These are phyloP conservation scores for Chytridium lagenaria DNA, from an alignment of 371 early-diverging fungal genomes.

Conservation along the genomic window DNA sequence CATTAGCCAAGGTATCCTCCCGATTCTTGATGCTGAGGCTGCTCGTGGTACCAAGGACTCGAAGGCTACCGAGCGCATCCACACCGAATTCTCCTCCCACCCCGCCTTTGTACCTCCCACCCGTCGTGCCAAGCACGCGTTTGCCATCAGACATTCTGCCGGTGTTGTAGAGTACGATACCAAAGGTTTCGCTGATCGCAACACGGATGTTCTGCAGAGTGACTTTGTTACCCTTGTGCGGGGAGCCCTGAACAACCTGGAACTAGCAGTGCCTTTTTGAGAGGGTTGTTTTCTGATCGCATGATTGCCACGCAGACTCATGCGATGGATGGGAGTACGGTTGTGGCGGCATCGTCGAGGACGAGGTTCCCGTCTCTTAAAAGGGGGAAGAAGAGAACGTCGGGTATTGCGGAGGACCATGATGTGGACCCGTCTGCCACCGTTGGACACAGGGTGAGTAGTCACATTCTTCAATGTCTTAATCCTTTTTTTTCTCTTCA, in stretches of 20 bases:
- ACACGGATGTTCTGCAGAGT: conserved; percentile 75
- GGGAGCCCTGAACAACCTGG: conserved; percentile 62
- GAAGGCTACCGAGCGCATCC: conserved; percentile 39
- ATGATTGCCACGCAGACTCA: conserved; percentile 82
- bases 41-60: conserved; percentile 40
- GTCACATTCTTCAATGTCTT: background rate
- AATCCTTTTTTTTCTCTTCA: background rate
- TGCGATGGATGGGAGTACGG: conserved; percentile 75
- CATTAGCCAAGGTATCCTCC: conserved; percentile 36
- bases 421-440: conserved; percentile 56
- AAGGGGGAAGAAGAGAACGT: conserved; percentile 29
- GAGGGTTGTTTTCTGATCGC: conserved; percentile 79
- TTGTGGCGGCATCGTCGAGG: conserved; percentile 64
- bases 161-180: conserved; percentile 74
- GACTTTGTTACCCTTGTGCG: conserved; percentile 86
- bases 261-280: conserved; percentile 77
- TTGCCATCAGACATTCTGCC: conserved; percentile 77
- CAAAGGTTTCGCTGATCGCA: conserved; percentile 74
- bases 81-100: conserved; percentile 22
- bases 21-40: conserved; percentile 42
- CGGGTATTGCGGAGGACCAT: conserved; percentile 49
- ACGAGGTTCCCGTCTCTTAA: conserved; percentile 44
- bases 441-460: conserved; percentile 41
- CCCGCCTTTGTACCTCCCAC: conserved; percentile 27
- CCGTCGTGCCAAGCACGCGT: conserved; percentile 51